phyloP scores from a whole-genome alignment of 2,329 filamentous ascomycete genomes.

The Pseudocercospora fuligena region DNA sequence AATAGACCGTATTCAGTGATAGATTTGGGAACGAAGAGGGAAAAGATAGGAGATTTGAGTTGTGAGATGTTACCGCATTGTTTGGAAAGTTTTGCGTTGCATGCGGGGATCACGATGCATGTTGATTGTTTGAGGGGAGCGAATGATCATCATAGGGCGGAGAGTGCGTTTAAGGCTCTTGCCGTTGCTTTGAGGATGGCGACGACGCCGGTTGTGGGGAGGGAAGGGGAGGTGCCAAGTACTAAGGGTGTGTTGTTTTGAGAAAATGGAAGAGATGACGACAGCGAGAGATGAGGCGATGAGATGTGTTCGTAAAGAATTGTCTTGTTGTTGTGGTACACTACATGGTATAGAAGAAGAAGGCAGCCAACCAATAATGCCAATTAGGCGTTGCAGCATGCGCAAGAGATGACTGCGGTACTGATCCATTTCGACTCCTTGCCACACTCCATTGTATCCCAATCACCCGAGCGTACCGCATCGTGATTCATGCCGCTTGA shows the following conservation, averaged over 20 bases:
- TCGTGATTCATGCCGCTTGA: conserved; percentile 12
- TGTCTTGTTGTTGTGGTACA: conserved; percentile 3
- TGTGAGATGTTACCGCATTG: conserved; percentile 98
- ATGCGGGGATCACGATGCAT: conserved; percentile 88
- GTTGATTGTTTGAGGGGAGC: conserved; percentile 88
- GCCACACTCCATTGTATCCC: conserved; percentile 1
- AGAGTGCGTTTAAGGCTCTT: conserved; percentile 96
- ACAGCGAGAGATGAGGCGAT: neutral
- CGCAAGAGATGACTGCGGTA: neutral
- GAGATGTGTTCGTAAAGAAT: neutral
- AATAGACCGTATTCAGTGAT: conserved; percentile 87
- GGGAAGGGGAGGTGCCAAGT: conserved; percentile 91
- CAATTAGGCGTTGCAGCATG: neutral
- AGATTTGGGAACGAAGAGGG: conserved; percentile 81
- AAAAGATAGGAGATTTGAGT: conserved; percentile 92
- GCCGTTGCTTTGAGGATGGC: conserved; percentile 84
- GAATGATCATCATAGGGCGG: conserved; percentile 95
- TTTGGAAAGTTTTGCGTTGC: conserved; percentile 90
- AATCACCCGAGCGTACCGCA: conserved; percentile 8
- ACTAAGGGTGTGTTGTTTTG: conserved; percentile 85
- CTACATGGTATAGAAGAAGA: conserved; percentile 6
- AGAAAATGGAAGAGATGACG: neutral
- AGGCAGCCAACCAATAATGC: neutral
- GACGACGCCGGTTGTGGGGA: conserved; percentile 73
- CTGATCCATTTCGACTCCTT: conserved; percentile 4